Evolutionary conservation across 768 basidiomycete genomes (phyloP), one percentile per base, ranked within the genome.

Genomic region (Krasilnikovozyma curviuscula): DNA sequence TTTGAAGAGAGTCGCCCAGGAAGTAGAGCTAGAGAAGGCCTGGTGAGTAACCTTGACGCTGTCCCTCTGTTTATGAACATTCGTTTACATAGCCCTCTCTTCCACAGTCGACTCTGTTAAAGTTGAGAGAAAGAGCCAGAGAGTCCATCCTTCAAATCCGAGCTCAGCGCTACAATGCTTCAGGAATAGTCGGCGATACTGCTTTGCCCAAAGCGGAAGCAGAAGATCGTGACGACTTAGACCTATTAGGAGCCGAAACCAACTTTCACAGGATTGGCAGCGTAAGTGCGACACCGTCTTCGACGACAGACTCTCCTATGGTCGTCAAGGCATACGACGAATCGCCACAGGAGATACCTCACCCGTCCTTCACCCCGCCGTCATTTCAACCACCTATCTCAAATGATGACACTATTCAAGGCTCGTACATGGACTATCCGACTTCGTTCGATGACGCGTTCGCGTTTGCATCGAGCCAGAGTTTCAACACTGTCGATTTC

Each of bases 161-260:
- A 48, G 47, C 47, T 41, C 6, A 48, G 32, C 9, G 40, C 43
- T 19, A 39, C 41, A 24, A 30, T 31, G 7, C 40, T 48, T 1
- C 47, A 41, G 18, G 47, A 48, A 18, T 41, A 41, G 5, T 39
- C 47, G 19, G 38, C 38, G 6, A 41, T 41, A n/a, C 38, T 41
- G 35, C 47, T 48, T 14, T 23, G 39, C 31, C 27, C 28, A 19
- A 39, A 32, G 16, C 24, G 7, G 28, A 46, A 37, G 21, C 18
- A 33, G 33, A 39, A 38, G 19, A 31, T 42, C n/a, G 14, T n/a
- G 40, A 48, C 40, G 47, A 48, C n/a, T 41, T 48, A 24, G 47
- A 48, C 40, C 47, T 48, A 13, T 32, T 48, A 18, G 47, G 47
- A 21, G 29, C 27, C 24, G 47, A 48, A 28, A 31, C 47, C 9